Conservation (phyloP, 1,139 yeast genomes). For the Hyphopichia buzzinii region DNA sequence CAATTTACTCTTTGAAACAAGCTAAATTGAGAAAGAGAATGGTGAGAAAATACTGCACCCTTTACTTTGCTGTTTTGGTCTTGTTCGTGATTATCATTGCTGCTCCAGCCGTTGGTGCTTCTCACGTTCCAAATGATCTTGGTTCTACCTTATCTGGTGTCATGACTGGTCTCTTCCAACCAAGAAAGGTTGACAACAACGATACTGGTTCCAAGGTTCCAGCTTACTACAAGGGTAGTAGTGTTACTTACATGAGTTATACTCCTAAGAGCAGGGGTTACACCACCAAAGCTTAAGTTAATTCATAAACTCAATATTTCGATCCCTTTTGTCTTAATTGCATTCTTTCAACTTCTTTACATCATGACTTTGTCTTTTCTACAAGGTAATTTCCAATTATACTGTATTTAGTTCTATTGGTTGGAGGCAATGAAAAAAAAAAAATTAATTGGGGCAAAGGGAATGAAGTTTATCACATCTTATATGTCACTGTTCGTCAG, state of each 20-base stretch:
- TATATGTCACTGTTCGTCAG: neutral
- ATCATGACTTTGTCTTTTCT: neutral
- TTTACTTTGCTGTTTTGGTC: slow-evolving; percentile 70
- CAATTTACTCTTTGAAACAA: slow-evolving; percentile 95
- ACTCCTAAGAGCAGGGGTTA: slow-evolving; percentile 58
- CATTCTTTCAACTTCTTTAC: neutral
- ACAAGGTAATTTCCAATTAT: neutral
- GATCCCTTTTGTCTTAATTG: neutral
- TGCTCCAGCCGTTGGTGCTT: slow-evolving; percentile 86
- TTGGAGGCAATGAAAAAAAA: neutral
- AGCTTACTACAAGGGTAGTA: slow-evolving; percentile 4
- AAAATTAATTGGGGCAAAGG: too few species aligned
- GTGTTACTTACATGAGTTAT: slow-evolving; percentile 41
- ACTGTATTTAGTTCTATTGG: neutral
- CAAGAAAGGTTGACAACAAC: slow-evolving; percentile 75
- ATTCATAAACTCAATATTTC: neutral
- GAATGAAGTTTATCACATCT: too few species aligned
- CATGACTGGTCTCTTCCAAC: slow-evolving; percentile 80
- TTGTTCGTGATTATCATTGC: slow-evolving; percentile 75
- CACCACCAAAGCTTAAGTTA: slow-evolving; percentile 56
- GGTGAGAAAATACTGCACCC: slow-evolving; percentile 90
- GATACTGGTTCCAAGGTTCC: slow-evolving; percentile 60
- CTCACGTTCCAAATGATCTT: slow-evolving; percentile 28
- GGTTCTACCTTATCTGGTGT: slow-evolving; percentile 41
- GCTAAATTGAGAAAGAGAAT: slow-evolving; percentile 97